Percentiles rank a stretch among this genome's conserved stretches.
Conservation (phyloP, 768 basidiomycete species). For the Auricularia heimuer region DNA sequence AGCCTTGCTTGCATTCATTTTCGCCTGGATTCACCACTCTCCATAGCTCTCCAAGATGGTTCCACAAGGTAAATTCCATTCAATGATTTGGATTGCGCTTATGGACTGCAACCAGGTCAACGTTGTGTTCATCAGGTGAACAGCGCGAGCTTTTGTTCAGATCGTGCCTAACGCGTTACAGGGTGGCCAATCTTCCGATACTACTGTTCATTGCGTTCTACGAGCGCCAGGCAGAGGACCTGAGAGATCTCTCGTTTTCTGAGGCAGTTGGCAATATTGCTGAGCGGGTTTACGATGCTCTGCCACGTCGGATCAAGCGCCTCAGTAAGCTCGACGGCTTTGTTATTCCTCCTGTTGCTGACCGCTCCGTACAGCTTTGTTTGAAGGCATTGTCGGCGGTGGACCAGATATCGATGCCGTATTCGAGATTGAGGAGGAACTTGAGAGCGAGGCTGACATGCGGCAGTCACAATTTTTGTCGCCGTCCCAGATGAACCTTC, state of each 20-base stretch:
- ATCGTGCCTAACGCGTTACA: constrained; percentile 17
- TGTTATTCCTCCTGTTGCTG: background rate
- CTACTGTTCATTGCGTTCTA: constrained; percentile 73
- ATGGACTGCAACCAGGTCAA: constrained; percentile 46
- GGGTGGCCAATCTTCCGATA: constrained; percentile 77
- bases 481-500: background rate
- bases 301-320: constrained; percentile 68
- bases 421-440: constrained; percentile 69
- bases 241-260: constrained; percentile 53
- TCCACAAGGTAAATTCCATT: constrained; percentile 67
- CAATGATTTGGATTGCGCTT: constrained; percentile 13
- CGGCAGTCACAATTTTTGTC: background rate
- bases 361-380: constrained; percentile 43
- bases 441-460: constrained; percentile 16
- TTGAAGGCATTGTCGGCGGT: constrained; percentile 63
- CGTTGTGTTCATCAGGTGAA: constrained; percentile 75
- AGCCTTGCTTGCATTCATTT: too few relatives aligned
- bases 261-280: constrained; percentile 60
- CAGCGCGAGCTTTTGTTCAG: background rate
- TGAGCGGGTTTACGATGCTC: constrained; percentile 60
- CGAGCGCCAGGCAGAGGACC: constrained; percentile 71
- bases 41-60: constrained; percentile 68
- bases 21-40: background rate
- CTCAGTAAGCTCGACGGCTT: constrained; percentile 41
- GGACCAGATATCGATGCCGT: constrained; percentile 70